These are phyloP conservation scores for Lithohypha guttulata DNA, from an alignment of 2,329 filamentous ascomycete genomes.

Conservation along the genomic window DNA sequence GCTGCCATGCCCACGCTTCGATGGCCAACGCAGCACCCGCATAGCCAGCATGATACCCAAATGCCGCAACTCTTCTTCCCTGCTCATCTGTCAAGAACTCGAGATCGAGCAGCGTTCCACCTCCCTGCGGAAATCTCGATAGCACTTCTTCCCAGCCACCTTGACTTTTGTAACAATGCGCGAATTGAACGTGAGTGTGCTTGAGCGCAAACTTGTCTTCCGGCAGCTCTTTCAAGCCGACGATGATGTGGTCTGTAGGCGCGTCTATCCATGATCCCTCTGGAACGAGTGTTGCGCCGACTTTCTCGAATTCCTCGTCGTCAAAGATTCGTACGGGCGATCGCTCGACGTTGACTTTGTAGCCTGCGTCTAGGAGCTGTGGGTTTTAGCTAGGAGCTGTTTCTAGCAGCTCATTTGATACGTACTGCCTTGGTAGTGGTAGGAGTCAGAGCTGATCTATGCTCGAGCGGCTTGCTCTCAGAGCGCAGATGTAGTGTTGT, in stretches of 20 bases:
- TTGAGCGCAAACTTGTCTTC: conserved; percentile 58
- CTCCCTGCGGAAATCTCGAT: conserved; percentile 65
- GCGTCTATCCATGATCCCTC: conserved; percentile 58
- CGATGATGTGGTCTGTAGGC: conserved; percentile 57
- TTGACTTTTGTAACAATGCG: conserved; percentile 68
- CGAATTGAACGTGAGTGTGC: conserved; percentile 63
- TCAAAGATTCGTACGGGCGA: conserved; percentile 54
- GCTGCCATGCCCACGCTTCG: conserved; percentile 58
- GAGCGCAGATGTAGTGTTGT: conserved; percentile 20
- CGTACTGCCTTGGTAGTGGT: conserved; percentile 9
- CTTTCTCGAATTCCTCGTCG: conserved; percentile 47
- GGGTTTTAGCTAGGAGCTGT: conserved; percentile 15
- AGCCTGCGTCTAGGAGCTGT: conserved; percentile 56
- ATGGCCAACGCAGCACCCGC: conserved; percentile 59
- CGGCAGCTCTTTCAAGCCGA: conserved; percentile 69
- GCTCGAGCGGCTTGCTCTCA: conserved; percentile 21
- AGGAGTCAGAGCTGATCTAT: conserved; percentile 18
- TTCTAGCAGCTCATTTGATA: not conserved
- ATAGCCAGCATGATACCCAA: conserved; percentile 62
- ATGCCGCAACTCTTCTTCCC: conserved; percentile 46
- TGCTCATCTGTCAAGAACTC: conserved; percentile 71
- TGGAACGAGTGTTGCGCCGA: conserved; percentile 55
- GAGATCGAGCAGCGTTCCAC: conserved; percentile 69
- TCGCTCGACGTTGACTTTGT: conserved; percentile 57
- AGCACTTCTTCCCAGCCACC: conserved; percentile 69